phyloP scores from a whole-genome alignment of 257 asterid genomes.

The Knoxia roxburghii region DNA sequence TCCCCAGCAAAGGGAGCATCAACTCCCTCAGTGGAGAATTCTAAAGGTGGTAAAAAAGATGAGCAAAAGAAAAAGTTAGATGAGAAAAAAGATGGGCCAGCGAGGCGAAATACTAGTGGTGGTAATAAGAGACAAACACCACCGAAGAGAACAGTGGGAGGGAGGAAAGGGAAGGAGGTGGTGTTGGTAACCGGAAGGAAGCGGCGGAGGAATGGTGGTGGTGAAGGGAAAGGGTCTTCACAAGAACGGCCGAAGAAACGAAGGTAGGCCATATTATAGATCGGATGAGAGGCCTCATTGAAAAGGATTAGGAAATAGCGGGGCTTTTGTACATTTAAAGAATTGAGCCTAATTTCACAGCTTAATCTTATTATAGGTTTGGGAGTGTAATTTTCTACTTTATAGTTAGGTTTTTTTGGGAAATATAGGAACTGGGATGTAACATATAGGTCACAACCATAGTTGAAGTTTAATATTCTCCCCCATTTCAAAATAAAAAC shows the following conservation, averaged over 20 bases:
- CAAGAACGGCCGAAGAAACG: constrained; percentile 36
- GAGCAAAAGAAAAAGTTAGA: constrained; percentile 24
- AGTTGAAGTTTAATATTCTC: too few relatives aligned
- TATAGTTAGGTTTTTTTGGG: too few relatives aligned
- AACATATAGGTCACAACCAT: too few relatives aligned
- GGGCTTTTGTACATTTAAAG: constrained; percentile 12
- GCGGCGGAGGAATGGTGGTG: constrained; percentile 25
- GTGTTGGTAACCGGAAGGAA: constrained; percentile 12
- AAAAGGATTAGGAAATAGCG: not conserved
- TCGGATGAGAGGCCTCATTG: not conserved
- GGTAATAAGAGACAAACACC: constrained; percentile 7
- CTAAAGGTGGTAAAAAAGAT: constrained; percentile 17
- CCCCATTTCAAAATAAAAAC: too few relatives aligned
- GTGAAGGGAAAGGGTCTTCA: constrained; percentile 27
- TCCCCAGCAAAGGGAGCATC: constrained; percentile 23
- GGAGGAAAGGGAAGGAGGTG: constrained; percentile 27
- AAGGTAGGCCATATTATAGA: constrained; percentile 22
- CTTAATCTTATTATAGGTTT: too few relatives aligned
- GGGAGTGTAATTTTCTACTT: too few relatives aligned
- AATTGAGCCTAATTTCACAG: not conserved
- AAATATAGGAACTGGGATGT: not conserved
- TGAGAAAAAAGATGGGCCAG: constrained; percentile 21
- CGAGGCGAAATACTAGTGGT: constrained; percentile 12
- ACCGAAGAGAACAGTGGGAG: constrained; percentile 26
- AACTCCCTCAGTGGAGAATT: constrained; percentile 7